Percentiles rank a stretch among this genome's conserved stretches.
Evolutionary conservation across 192 early-diverging fungal species (phyloP).

Genomic region (Gryganskiella cystojenkinii): DNA sequence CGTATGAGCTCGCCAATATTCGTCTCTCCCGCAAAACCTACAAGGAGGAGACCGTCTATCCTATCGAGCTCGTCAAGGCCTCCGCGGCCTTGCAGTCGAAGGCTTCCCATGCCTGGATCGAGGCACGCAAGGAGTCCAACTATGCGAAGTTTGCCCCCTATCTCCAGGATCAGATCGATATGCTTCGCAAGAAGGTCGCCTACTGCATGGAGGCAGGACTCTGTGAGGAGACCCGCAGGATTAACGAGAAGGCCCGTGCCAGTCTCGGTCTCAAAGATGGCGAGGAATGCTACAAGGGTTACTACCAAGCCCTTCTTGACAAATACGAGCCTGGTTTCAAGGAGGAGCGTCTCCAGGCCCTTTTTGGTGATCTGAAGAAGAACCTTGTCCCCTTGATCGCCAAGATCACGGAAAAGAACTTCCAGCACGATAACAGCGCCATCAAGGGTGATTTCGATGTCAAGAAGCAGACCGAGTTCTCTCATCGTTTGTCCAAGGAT

Average conservation of each 20-base stretch:
- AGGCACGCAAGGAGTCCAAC: conserved; percentile 50
- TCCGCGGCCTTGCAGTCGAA: conserved; percentile 29
- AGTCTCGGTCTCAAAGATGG: conserved; percentile 27
- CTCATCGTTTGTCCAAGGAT: conserved; percentile 47
- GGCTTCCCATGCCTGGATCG: conserved; percentile 38
- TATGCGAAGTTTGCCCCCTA: conserved; percentile 50
- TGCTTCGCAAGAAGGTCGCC: conserved; percentile 35
- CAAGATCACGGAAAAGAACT: conserved; percentile 54
- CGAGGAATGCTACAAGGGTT: conserved; percentile 49
- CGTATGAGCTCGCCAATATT: conserved; percentile 47
- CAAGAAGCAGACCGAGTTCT: conserved; percentile 49
- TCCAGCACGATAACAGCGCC: conserved; percentile 44
- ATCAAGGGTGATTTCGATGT: conserved; percentile 43
- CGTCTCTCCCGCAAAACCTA: conserved; percentile 24
- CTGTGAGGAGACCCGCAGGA: conserved; percentile 45
- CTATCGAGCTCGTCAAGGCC: conserved; percentile 32
- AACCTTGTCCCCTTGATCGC: conserved; percentile 53
- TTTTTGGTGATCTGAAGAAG: conserved; percentile 48
- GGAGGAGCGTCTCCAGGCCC: conserved; percentile 34
- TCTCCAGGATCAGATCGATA: conserved; percentile 38
- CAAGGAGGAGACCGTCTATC: conserved; percentile 32
- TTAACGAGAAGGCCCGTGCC: conserved; percentile 51
- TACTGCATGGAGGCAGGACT: conserved; percentile 41
- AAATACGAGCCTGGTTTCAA: conserved; percentile 53
- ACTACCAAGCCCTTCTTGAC: conserved; percentile 52